Conservation (phyloP, 2,329 filamentous ascomycete species). For the Pseudocercospora macadamiae region DNA sequence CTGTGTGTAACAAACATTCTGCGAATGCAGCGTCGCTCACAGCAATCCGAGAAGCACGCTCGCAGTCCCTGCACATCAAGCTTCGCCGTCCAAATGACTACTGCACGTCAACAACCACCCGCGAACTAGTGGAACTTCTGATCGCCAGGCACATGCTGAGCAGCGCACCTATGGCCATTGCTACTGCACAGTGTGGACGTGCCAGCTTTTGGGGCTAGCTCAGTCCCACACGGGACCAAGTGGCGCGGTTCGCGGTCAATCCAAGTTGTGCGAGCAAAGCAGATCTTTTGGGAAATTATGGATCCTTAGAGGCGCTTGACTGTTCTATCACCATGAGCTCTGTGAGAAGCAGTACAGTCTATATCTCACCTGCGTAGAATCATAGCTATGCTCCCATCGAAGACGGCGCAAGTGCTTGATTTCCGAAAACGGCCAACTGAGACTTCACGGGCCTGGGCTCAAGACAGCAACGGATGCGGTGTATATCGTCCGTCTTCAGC, state of each 20-base stretch:
- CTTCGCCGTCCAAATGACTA: slow-evolving; percentile 30
- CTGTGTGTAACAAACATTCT: slow-evolving; percentile 30
- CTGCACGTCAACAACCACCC: slow-evolving; percentile 32
- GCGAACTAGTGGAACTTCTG: slow-evolving; percentile 25
- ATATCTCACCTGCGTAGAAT: slow-evolving; percentile 26
- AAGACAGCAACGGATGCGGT: slow-evolving; percentile 40
- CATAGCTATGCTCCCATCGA: slow-evolving; percentile 25
- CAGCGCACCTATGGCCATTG: slow-evolving; percentile 9
- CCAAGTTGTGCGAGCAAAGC: slow-evolving; percentile 29
- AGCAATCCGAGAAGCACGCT: slow-evolving; percentile 21
- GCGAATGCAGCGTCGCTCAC: slow-evolving; percentile 6
- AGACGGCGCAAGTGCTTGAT: slow-evolving; percentile 27
- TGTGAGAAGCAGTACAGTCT: slow-evolving; percentile 25
- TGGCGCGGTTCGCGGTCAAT: slow-evolving; percentile 37
- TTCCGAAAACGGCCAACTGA: slow-evolving; percentile 40
- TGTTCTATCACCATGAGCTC: slow-evolving; percentile 30
- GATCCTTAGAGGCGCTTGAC: slow-evolving; percentile 29
- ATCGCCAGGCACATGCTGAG: slow-evolving; percentile 27
- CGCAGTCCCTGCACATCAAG: slow-evolving; percentile 26
- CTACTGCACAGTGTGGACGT: slow-evolving; percentile 22
- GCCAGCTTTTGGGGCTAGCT: slow-evolving; percentile 28
- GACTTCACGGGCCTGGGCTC: slow-evolving; percentile 34
- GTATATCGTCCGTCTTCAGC: slow-evolving; percentile 36
- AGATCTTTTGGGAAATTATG: slow-evolving; percentile 36
- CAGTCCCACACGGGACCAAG: slow-evolving; percentile 36